Evolutionary conservation across 441 rosid genomes (phyloP).

Genomic region (Corymbia calophylla): DNA sequence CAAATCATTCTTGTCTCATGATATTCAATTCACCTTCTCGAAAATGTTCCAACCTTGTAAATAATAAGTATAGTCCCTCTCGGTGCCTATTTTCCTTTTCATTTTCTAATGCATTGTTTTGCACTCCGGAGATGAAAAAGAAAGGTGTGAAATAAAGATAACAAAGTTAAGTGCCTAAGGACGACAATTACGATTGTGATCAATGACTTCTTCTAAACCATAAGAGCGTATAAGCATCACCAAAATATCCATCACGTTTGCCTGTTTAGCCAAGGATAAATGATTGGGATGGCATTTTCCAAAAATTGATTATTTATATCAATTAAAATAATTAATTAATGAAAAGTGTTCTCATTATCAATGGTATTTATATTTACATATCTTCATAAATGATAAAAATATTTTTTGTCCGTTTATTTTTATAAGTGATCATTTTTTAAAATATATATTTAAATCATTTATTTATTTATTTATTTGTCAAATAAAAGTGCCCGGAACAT

Average conservation of each 20-base stretch:
- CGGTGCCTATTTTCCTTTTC: background rate
- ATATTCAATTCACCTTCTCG: background rate
- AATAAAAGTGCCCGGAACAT: too few species aligned
- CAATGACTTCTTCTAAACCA: background rate
- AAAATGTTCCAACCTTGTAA: background rate
- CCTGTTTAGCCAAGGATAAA: fast-evolving
- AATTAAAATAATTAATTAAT: background rate
- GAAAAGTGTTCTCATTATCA: fast-evolving
- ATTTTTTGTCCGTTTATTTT: too few species aligned
- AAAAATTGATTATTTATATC: background rate
- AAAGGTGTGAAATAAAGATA: background rate
- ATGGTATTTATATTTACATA: too few species aligned
- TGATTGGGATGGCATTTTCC: background rate
- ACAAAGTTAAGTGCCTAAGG: background rate
- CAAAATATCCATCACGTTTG: background rate
- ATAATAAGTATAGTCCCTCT: background rate
- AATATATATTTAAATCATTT: too few species aligned
- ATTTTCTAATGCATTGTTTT: fast-evolving
- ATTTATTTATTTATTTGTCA: too few species aligned
- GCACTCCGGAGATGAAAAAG: fast-evolving
- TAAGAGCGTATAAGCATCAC: background rate
- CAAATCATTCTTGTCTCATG: background rate
- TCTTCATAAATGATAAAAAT: too few species aligned
- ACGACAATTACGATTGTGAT: background rate
- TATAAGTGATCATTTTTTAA: background rate